Percentiles rank a stretch among this genome's conserved stretches.
Evolutionary conservation across 805 yeast species (phyloP).

Genomic region (Starmerella apicola): DNA sequence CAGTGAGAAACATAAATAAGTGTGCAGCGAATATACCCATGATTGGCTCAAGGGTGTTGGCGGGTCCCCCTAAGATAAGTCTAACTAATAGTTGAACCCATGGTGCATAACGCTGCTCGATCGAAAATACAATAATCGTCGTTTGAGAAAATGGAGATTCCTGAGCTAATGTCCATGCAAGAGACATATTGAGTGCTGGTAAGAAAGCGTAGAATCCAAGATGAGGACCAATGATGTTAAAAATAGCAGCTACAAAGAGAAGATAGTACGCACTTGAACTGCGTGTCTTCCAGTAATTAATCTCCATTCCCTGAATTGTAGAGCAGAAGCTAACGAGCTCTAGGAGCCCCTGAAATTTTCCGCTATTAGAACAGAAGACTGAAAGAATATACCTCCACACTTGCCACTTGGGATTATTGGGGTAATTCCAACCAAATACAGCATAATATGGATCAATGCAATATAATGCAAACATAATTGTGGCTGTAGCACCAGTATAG

Average conservation of each 20-base stretch:
- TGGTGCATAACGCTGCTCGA: conserved; percentile 27
- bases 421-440: conserved; percentile 12
- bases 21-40: conserved; percentile 28
- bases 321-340: conserved; percentile 8
- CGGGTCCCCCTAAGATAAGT: conserved; percentile 23
- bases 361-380: conserved; percentile 9
- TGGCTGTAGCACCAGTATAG: conserved; percentile 3
- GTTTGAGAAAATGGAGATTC: conserved; percentile 24
- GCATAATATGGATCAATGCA: conserved; percentile 9
- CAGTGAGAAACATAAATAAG: conserved; percentile 24
- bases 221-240: conserved; percentile 18
- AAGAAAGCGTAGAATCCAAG: conserved; percentile 20
- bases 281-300: conserved; percentile 4
- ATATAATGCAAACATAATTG: conserved; percentile 1
- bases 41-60: conserved; percentile 19
- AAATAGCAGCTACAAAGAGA: conserved; percentile 14
- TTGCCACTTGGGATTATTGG: conserved; percentile 11
- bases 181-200: conserved; percentile 25
- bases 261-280: conserved; percentile 18
- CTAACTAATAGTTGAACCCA: conserved; percentile 24
- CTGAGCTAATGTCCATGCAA: conserved; percentile 31
- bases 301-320: conserved; percentile 9
- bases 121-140: conserved; percentile 23
- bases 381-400: conserved; percentile 15
- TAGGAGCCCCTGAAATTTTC: conserved; percentile 6